These are phyloP conservation scores for Hysterangium stoloniferum DNA, from an alignment of 768 basidiomycete genomes.

Conservation along the genomic window DNA sequence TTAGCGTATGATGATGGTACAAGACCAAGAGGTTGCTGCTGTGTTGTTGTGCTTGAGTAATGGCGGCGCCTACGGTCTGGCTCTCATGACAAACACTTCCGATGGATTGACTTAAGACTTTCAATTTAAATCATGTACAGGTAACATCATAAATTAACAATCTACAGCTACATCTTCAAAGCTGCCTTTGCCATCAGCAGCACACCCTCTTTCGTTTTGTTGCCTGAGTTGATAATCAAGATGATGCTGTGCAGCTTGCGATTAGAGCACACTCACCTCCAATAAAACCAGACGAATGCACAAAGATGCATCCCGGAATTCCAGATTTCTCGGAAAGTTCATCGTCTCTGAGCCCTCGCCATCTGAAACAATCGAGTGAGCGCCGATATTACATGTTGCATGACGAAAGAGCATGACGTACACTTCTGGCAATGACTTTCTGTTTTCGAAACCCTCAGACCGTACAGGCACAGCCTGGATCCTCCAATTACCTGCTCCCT, in stretches of 20 bases:
- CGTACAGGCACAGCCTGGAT: conserved; percentile 84
- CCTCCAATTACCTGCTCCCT: conserved; percentile 69
- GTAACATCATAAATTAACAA: not conserved
- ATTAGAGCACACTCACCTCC: conserved; percentile 55
- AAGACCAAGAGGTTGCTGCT: not conserved
- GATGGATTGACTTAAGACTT: not conserved
- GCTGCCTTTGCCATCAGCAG: conserved; percentile 70
- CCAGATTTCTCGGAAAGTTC: conserved; percentile 64
- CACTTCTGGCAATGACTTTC: conserved; percentile 85
- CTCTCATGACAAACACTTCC: not conserved
- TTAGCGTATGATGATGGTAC: not conserved
- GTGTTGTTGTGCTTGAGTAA: not conserved
- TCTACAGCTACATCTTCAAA: conserved; percentile 28
- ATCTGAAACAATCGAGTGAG: conserved; percentile 27
- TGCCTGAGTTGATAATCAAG: conserved; percentile 40
- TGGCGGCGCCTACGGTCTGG: not conserved
- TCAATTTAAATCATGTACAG: not conserved
- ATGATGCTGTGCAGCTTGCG: conserved; percentile 2
- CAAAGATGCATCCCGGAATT: conserved; percentile 80
- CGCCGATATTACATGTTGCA: not conserved
- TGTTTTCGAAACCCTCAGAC: conserved; percentile 79
- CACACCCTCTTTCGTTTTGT: conserved; percentile 85
- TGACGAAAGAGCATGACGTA: conserved; percentile 16
- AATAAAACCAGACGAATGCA: conserved; percentile 95
- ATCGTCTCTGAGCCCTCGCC: conserved; percentile 89